These are phyloP conservation scores for Pisolithus albus DNA, from an alignment of 768 basidiomycete species.

Conservation along the genomic window DNA sequence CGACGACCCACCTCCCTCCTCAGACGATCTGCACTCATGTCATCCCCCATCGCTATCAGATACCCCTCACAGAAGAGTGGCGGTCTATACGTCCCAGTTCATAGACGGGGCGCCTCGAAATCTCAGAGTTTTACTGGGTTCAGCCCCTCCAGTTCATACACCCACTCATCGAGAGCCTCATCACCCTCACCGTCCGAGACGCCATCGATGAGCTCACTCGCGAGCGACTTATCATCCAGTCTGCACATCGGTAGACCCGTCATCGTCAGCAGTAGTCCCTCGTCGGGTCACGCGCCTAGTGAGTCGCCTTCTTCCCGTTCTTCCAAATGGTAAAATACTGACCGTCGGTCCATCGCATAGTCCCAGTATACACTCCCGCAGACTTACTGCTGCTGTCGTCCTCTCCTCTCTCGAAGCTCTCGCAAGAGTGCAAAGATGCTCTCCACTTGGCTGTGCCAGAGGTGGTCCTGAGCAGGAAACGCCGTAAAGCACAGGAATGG, in stretches of 20 bases:
- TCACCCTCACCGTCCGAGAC: constrained; percentile 11
- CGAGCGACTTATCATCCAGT: too few species aligned
- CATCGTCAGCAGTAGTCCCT: background rate
- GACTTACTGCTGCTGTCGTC: constrained; percentile 19
- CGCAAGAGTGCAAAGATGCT: background rate
- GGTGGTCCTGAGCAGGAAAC: constrained; percentile 19
- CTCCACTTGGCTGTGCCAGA: constrained; percentile 20
- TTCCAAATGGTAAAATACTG: background rate
- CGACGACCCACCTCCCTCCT: too few species aligned
- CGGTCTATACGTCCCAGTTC: constrained; percentile 35
- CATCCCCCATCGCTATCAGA: constrained; percentile 17
- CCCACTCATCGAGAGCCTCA: constrained; percentile 10
- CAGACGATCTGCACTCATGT: constrained; percentile 12
- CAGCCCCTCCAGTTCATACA: constrained; percentile 10
- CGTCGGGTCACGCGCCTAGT: constrained; percentile 4
- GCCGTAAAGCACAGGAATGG: constrained; percentile 23
- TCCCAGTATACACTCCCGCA: constrained; percentile 19
- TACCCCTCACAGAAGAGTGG: constrained; percentile 11
- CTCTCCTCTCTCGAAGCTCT: constrained; percentile 16
- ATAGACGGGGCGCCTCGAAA: constrained; percentile 24
- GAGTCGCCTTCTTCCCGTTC: background rate
- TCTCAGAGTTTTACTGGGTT: background rate
- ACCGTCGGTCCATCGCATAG: background rate
- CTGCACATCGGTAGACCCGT: background rate
- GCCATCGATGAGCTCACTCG: background rate